phyloP scores from a whole-genome alignment of 371 early-diverging fungal species.

The Thermomucor indicae-seudaticae region DNA sequence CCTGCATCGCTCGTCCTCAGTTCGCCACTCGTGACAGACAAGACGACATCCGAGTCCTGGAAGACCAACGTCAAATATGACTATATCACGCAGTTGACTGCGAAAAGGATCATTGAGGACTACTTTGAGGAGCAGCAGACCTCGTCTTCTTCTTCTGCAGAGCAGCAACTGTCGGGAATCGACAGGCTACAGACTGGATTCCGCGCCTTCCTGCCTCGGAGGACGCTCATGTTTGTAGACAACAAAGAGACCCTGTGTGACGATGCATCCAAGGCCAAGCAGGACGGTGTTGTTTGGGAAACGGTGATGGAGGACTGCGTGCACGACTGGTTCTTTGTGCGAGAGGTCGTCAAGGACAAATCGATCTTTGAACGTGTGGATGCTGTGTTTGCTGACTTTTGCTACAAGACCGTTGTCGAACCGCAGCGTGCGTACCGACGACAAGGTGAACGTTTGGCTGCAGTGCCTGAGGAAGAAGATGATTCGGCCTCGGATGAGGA shows the following conservation, averaged over 20 bases:
- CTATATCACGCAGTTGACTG: constrained; percentile 44
- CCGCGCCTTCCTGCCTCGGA: constrained; percentile 25
- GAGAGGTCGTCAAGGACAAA: constrained; percentile 46
- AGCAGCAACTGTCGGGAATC: constrained; percentile 30
- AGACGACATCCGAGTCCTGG: constrained; percentile 41
- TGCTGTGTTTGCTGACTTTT: constrained; percentile 37
- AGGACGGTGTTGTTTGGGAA: constrained; percentile 37
- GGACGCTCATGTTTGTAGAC: constrained; percentile 42
- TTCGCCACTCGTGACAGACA: constrained; percentile 45
- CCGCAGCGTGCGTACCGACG: constrained; percentile 3
- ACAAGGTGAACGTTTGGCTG: constrained; percentile 8
- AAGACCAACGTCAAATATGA: constrained; percentile 37
- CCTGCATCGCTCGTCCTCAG: constrained; percentile 39
- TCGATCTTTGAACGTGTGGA: constrained; percentile 28
- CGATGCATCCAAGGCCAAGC: constrained; percentile 39
- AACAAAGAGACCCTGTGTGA: constrained; percentile 40
- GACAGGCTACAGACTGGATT: constrained; percentile 42
- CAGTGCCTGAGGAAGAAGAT: constrained; percentile 20
- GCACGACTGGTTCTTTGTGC: constrained; percentile 48
- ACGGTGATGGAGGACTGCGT: constrained; percentile 36
- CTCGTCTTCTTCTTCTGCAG: constrained; percentile 12
- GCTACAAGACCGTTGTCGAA: constrained; percentile 18
- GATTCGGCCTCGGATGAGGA: constrained; percentile 13
- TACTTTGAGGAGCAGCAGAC: constrained; percentile 24
- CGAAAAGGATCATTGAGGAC: constrained; percentile 43